Conservation (phyloP, 495 filamentous ascomycete species). For the Aspergillus steynii region DNA sequence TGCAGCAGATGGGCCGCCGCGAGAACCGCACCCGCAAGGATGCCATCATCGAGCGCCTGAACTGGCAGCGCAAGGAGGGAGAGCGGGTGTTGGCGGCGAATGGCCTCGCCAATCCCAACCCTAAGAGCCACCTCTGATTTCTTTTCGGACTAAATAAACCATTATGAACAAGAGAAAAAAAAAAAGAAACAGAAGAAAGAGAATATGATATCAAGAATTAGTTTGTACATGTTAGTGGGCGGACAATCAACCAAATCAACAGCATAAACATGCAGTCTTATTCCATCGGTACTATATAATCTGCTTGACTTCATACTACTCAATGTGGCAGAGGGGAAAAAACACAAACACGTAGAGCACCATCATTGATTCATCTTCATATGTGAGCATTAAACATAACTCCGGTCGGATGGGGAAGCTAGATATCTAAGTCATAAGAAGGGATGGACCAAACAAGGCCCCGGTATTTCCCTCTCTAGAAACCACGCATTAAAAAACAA, state of each 20-base stretch:
- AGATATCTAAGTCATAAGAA: neutral
- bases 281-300: neutral
- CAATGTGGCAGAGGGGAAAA: neutral
- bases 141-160: conserved; percentile 1
- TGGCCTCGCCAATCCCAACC: conserved; percentile 49
- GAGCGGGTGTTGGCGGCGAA: conserved; percentile 65
- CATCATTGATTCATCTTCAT: neutral
- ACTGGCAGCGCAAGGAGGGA: conserved; percentile 62
- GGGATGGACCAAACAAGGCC: neutral
- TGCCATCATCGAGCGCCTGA: conserved; percentile 61
- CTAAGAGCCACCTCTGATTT: conserved; percentile 43
- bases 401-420: neutral
- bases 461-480: neutral
- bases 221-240: neutral
- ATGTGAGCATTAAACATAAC: neutral
- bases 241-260: neutral
- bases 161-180: too few species aligned
- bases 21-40: conserved; percentile 73
- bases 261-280: neutral
- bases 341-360: neutral
- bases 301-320: too few species aligned
- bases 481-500: neutral
- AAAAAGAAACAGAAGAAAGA: conserved; percentile 4
- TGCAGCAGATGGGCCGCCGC: conserved; percentile 84
- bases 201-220: neutral